Evolutionary conservation across 1,284 basidiomycete species (phyloP).

Genomic region (Tilletia setariae): DNA sequence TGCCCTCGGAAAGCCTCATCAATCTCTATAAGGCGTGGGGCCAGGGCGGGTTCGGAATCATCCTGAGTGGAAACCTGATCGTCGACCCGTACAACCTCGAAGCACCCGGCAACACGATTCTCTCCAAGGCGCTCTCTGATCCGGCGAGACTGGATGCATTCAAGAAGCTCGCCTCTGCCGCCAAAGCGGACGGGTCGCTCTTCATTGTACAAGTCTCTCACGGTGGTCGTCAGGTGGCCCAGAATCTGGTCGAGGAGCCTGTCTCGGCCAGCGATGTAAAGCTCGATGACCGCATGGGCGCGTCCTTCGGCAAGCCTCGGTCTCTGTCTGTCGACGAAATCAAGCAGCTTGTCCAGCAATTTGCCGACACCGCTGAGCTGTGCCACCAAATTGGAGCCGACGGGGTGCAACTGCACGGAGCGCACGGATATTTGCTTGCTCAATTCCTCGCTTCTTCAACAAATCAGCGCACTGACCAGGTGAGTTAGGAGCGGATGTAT

Average conservation of each 20-base stretch:
- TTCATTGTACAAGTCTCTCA: constrained; percentile 58
- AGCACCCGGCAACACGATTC: constrained; percentile 72
- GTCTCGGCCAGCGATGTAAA: constrained; percentile 44
- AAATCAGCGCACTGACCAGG: constrained; percentile 55
- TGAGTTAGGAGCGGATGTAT: no score
- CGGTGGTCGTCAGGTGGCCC: constrained; percentile 55
- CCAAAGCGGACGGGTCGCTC: constrained; percentile 57
- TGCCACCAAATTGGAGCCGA: constrained; percentile 54
- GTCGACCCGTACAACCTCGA: constrained; percentile 70
- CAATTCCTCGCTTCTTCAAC: constrained; percentile 52
- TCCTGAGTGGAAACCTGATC: constrained; percentile 45
- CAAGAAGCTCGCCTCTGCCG: background rate
- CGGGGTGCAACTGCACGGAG: constrained; percentile 57
- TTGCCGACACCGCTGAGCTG: constrained; percentile 54
- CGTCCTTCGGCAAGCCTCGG: constrained; percentile 17
- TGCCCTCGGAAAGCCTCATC: constrained; percentile 39
- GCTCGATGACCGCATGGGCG: constrained; percentile 42
- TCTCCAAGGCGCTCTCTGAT: constrained; percentile 57
- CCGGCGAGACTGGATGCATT: background rate
- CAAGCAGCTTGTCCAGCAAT: constrained; percentile 44
- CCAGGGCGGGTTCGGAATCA: constrained; percentile 42
- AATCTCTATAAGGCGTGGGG: constrained; percentile 47
- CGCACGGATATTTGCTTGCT: constrained; percentile 49
- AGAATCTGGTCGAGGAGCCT: constrained; percentile 31
- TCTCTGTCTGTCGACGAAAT: constrained; percentile 35